Evolutionary conservation across 176 grass and related monocot species (phyloP), one percentile per base, ranked within the genome.

Genomic region (Panicum miliaceum): DNA sequence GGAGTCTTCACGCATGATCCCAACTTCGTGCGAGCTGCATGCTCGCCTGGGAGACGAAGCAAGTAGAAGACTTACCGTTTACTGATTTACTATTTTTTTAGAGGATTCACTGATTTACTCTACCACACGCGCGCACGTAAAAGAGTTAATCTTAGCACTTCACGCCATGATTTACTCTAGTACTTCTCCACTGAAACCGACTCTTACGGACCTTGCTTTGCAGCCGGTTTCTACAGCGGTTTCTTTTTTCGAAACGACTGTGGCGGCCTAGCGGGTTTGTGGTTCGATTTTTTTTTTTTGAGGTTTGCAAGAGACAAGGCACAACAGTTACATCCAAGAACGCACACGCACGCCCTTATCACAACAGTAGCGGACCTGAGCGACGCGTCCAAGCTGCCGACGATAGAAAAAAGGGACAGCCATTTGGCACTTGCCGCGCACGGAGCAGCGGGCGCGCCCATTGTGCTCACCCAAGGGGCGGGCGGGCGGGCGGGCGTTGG

Each of bases 381-480:
- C 78, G 63, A 53, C 47, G 11, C 46, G 22, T 40, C 64, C 45
- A 51, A 36, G 19, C 53, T 22, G 41, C 20, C 63, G 20, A 54
- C 63, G 18, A 80, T 51, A 6, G 67, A 80, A 41, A 77, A 80
- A 15, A 5, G 11, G 0, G 25, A 67, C 29, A 10, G 32, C 6
- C 60, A 15, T 65, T 65, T 52, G 78, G 78, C 78, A 68, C 34
- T 54, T 68, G 78, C 35, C 63, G 36, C 26, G 78, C 46, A 56
- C 78, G 78, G 16, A 54, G 68, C 3, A 53, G 32, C 40, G 54
- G 4, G 20, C 6, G 54, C 54, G 78, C 64, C 64, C 64, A 14
- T 56, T 41, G 34, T 18, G 48, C 2, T 1, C 67, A 26, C 37
- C 46, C 78, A 40, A 68, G 63, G 26, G 52, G 45, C 45, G 45